Evolutionary conservation across 192 early-diverging fungal genomes (phyloP).

Genomic region (Backusella sp.): DNA sequence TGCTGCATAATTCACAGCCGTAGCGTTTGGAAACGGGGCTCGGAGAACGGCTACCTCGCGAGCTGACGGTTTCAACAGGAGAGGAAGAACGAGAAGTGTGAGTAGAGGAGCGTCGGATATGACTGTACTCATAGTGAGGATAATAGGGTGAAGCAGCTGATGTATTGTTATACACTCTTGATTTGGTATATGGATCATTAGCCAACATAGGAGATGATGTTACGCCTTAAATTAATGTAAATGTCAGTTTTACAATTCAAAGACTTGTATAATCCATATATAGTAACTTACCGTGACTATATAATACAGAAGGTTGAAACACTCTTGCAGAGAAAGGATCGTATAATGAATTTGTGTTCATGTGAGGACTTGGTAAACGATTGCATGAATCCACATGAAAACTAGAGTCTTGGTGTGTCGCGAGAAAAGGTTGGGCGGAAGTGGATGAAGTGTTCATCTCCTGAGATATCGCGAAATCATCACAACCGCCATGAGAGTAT

Average conservation of each 20-base stretch:
- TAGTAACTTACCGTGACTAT: background rate
- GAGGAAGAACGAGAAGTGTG: conserved; percentile 13
- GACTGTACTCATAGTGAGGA: background rate
- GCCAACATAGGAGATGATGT: background rate
- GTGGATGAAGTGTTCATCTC: background rate
- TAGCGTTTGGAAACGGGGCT: conserved; percentile 29
- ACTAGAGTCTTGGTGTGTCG: background rate
- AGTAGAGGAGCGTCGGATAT: conserved; percentile 1
- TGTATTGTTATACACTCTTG: background rate
- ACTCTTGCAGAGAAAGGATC: conserved; percentile 2
- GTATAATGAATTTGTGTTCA: conserved; percentile 7
- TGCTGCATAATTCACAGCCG: conserved; percentile 20
- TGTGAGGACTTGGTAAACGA: conserved; percentile 12
- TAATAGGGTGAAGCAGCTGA: conserved; percentile 1
- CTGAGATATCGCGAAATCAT: conserved; percentile 5
- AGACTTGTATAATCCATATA: background rate
- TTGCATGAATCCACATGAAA: background rate
- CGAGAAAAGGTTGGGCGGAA: conserved; percentile 2
- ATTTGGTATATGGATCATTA: background rate
- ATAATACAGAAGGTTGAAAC: conserved; percentile 6
- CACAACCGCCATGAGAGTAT: background rate
- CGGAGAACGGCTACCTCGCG: background rate
- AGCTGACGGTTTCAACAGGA: conserved; percentile 7
- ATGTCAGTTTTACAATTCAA: background rate
- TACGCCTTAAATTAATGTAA: background rate